Conservation (phyloP, 805 yeast genomes). For the Saccharomycopsis fermentans region DNA sequence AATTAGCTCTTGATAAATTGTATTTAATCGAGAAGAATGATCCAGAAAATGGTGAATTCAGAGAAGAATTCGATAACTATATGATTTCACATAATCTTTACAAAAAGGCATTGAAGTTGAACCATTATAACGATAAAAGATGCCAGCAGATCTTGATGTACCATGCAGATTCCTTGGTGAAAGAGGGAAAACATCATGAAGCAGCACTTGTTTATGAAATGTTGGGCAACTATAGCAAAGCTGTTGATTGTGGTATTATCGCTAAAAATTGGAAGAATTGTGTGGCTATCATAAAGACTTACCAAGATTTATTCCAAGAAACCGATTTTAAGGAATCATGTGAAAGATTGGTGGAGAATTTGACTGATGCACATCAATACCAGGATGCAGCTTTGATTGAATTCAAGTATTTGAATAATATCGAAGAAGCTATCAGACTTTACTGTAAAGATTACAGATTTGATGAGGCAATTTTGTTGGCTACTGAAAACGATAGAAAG, state of each 20-base stretch:
- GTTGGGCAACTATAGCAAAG: slow-evolving; percentile 44
- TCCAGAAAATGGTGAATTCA: slow-evolving; percentile 26
- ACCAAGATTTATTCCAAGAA: slow-evolving; percentile 18
- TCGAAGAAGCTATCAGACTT: slow-evolving; percentile 51
- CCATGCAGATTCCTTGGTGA: slow-evolving; percentile 55
- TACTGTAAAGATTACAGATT: slow-evolving; percentile 69
- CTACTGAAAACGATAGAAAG: slow-evolving; percentile 30
- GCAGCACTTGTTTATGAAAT: slow-evolving; percentile 75
- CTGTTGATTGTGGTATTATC: slow-evolving; percentile 57
- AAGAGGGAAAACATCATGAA: slow-evolving; percentile 50
- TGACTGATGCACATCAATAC: slow-evolving; percentile 62
- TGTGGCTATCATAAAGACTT: slow-evolving; percentile 38
- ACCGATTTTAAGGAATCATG: slow-evolving; percentile 40
- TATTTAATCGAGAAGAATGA: slow-evolving; percentile 35
- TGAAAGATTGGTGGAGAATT: slow-evolving; percentile 46
- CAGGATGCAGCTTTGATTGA: slow-evolving; percentile 75
- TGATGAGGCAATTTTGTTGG: slow-evolving; percentile 66
- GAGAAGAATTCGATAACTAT: slow-evolving; percentile 56
- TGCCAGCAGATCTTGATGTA: slow-evolving; percentile 43
- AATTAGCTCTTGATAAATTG: slow-evolving; percentile 61
- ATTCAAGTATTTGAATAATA: slow-evolving; percentile 46
- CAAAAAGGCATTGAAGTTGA: slow-evolving; percentile 54
- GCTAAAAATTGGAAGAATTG: slow-evolving; percentile 87
- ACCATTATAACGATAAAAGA: slow-evolving; percentile 45
- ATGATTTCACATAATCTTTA: slow-evolving; percentile 62